Percentiles rank a stretch among this genome's conserved stretches.
These are phyloP conservation scores for Trichopus zeylanicus DNA, from an alignment of 116 monocot genomes.

Conservation along the genomic window DNA sequence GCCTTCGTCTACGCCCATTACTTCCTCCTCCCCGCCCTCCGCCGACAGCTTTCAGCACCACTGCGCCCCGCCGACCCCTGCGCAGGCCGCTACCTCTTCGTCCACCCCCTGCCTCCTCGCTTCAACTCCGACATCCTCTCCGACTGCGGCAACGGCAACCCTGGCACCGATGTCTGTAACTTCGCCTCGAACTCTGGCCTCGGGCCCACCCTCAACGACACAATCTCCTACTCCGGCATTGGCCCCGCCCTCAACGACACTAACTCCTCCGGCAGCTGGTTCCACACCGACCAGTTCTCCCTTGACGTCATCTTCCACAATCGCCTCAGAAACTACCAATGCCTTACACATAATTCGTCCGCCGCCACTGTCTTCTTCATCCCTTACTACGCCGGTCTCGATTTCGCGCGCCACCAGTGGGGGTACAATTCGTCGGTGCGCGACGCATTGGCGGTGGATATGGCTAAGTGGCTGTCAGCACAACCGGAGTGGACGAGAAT, in stretches of 20 bases:
- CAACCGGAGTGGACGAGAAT: not conserved
- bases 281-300: not conserved
- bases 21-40: not conserved
- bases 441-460: not conserved
- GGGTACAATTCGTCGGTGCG: not conserved
- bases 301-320: constrained; percentile 2
- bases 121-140: not conserved
- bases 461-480: not conserved
- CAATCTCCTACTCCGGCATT: not conserved
- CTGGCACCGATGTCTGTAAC: not conserved
- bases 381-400: not conserved
- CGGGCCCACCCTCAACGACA: not conserved
- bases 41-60: not conserved
- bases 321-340: not conserved
- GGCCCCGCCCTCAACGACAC: not conserved
- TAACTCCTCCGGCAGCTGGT: not conserved
- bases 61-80: not conserved
- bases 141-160: not conserved
- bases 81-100: constrained; percentile 2
- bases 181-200: not conserved
- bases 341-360: not conserved
- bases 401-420: not conserved
- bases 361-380: not conserved
- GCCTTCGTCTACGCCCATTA: not conserved
- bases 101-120: not conserved